Evolutionary conservation across 1,284 basidiomycete species (phyloP).

Genomic region (Sporisorium sorghi): DNA sequence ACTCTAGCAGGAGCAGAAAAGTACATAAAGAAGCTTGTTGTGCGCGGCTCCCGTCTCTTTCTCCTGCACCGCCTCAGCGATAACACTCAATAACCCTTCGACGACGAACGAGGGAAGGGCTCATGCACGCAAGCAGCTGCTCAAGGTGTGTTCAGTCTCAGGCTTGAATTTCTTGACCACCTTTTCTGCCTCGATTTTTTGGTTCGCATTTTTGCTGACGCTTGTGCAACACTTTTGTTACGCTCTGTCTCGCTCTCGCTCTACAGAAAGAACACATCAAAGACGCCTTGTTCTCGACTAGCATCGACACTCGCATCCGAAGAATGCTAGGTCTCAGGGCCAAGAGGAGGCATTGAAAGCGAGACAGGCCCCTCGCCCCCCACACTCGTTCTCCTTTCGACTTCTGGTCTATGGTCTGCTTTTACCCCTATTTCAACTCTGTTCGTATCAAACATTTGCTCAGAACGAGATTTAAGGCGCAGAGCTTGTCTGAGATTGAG

Average conservation of each 20-base stretch:
- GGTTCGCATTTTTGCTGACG: not conserved
- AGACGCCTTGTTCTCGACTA: conserved; percentile 45
- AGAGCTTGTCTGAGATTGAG: not conserved
- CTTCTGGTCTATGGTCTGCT: not conserved
- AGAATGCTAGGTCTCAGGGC: conserved; percentile 46
- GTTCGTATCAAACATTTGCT: not conserved
- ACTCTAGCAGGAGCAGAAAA: conserved; percentile 4
- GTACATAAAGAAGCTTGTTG: conserved; percentile 14
- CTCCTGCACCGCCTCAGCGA: too few species aligned
- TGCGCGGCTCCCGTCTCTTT: too few species aligned
- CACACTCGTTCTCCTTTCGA: not conserved
- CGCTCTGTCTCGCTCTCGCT: not conserved
- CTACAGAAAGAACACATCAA: conserved; percentile 43
- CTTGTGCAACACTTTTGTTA: too few species aligned
- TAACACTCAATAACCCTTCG: conserved; percentile 57
- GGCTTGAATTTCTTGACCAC: conserved; percentile 1
- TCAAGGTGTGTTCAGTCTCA: conserved; percentile 25
- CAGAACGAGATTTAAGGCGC: too few species aligned
- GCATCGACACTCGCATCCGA: conserved; percentile 40
- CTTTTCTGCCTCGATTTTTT: conserved; percentile 3
- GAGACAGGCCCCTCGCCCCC: not conserved
- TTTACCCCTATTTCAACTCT: not conserved
- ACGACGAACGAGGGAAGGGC: conserved; percentile 43
- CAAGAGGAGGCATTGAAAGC: conserved; percentile 26
- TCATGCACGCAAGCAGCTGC: conserved; percentile 52